A percentile compares a stretch with the other conserved stretches of the same genome.
phyloP scores from a whole-genome alignment of 225 moss, liverwort and hornwort species.

The Marchantia paleacea region DNA sequence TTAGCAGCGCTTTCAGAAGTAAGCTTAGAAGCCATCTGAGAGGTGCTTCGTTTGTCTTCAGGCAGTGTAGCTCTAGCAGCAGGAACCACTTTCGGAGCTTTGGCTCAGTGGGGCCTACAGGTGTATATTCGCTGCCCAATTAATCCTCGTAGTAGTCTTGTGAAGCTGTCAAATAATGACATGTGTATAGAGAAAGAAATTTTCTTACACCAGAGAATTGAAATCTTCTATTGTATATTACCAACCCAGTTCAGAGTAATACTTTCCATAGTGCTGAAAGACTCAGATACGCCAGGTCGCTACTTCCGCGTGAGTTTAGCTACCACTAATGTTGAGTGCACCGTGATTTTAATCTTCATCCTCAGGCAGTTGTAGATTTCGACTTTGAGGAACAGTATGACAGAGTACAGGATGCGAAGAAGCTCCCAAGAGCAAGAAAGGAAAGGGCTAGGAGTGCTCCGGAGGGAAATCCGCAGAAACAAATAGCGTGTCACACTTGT shows the following conservation, averaged over 20 bases:
- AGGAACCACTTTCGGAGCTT: constrained; percentile 69
- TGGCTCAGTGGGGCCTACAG: constrained; percentile 77
- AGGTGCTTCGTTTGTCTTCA: constrained; percentile 11
- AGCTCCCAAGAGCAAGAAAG: no score
- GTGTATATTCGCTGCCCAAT: constrained; percentile 13
- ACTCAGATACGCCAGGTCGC: background rate
- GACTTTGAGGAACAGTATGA: no score
- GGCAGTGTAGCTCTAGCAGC: constrained; percentile 61
- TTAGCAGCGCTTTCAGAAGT: no score
- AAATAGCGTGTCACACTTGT: no score
- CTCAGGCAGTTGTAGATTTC: constrained; percentile 42
- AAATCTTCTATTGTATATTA: no score
- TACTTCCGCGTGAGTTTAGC: background rate
- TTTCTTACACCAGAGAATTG: no score
- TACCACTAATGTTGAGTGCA: background rate
- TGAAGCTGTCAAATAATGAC: background rate
- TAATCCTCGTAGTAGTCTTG: background rate
- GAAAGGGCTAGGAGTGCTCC: no score
- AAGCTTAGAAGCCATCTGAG: no score
- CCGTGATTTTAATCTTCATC: background rate
- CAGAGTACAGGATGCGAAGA: no score
- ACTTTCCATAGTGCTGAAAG: background rate
- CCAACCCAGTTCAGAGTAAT: no score
- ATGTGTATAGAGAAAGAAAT: no score
- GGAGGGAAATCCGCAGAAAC: no score